Base-by-base conservation (phyloP, 139 green algal genomes). In the Yamagishiella unicocca region DNA sequence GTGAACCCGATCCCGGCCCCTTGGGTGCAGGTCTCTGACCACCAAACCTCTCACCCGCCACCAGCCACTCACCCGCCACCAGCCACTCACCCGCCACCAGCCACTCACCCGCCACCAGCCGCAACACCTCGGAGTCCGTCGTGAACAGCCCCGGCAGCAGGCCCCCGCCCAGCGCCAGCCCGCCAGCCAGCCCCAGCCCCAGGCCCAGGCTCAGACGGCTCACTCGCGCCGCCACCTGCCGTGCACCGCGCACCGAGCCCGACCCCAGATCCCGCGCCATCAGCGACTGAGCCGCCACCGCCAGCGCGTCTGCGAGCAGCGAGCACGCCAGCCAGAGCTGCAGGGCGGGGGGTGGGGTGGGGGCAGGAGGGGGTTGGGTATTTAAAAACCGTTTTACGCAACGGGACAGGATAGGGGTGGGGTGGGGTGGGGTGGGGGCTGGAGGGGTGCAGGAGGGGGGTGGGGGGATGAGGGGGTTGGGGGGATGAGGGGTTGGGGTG, bases 251-350 rank as follows among this genome's bases (percentile, higher is more conserved):
- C 82, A 17, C 35, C 14, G 14, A 40, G 71, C 88, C 82, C 22
- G 90, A 79, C 0, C 92, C 92, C 33, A 96, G 29, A 27, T 87
- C 88, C 10, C 88, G 85, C 1, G 93, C 95, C 80, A 98, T 71
- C 50, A 98, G 89, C 10, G 93, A 89, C 90, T 98, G 95, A 2
- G 94, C 94, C 0, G 96, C 95, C 8, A 98, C 94, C 24, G 96
- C 95, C 55, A 98, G 90, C 45, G 90, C 88, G 86, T 98, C 95
- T 7, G 95, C 92, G 55, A 97, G 84, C 75, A 98, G 88, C 40
- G 83, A 93, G 55, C 87, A 92, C 2, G 94, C 94, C 62, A 97
- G 89, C 95, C 95, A 98, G 54, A 97, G n/a, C 89, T 96, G 93
- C 33, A 6, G 38, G 14, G 38, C 4, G 38, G 37, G 38, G 2